Conservation (phyloP, 768 basidiomycete genomes). For the Termitomyces sp. region DNA sequence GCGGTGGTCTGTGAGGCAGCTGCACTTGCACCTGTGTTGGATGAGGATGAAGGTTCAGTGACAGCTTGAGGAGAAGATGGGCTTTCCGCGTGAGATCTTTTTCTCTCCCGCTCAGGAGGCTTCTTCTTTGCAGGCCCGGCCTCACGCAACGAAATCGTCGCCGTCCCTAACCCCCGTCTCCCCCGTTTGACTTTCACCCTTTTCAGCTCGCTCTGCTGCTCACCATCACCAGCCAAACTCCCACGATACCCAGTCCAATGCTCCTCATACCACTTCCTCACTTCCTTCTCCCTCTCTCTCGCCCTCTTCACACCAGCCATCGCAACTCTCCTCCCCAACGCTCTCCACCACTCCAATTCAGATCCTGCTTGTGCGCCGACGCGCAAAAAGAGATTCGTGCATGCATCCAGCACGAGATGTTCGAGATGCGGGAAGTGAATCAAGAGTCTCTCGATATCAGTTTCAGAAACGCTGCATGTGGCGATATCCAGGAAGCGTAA, state of each 20-base stretch:
- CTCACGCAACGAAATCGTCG: conserved; percentile 53
- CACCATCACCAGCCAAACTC: conserved; percentile 7
- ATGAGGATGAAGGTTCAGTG: conserved; percentile 1
- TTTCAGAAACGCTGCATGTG: conserved; percentile 51
- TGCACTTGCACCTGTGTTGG: too few relatives aligned
- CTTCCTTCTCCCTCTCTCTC: conserved; percentile 59
- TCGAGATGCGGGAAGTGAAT: conserved; percentile 43
- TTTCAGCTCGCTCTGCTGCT: conserved; percentile 5
- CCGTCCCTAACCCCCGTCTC: conserved; percentile 56
- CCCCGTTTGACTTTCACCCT: conserved; percentile 34
- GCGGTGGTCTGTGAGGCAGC: background rate
- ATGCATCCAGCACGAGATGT: conserved; percentile 70
- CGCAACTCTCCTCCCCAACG: conserved; percentile 36
- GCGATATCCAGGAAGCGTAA: conserved; percentile 75
- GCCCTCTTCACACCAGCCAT: conserved; percentile 55
- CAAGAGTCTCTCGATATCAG: conserved; percentile 50
- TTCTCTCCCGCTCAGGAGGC: too few relatives aligned
- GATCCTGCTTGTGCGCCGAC: too few relatives aligned
- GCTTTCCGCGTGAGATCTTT: too few relatives aligned
- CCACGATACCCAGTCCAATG: background rate
- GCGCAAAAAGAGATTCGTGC: conserved; percentile 32
- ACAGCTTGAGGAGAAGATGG: too few relatives aligned
- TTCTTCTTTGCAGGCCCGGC: too few relatives aligned
- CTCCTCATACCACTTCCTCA: conserved; percentile 45
- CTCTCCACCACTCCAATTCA: background rate